phyloP scores from a whole-genome alignment of 108 stramenopile genomes.

The Nitzschia sp. region DNA sequence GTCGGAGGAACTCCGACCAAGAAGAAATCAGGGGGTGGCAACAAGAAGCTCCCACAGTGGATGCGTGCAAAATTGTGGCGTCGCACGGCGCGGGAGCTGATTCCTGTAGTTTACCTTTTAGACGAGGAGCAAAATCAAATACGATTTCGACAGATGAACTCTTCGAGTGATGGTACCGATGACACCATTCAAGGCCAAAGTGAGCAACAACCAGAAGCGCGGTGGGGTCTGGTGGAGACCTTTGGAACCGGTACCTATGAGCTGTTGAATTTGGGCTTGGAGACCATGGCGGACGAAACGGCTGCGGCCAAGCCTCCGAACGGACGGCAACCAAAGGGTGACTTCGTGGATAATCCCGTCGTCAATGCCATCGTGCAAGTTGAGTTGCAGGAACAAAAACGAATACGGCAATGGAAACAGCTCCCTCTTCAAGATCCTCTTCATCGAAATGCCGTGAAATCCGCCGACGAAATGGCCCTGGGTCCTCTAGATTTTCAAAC shows the following conservation, averaged over 20 bases:
- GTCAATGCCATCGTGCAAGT: slow-evolving; percentile 43
- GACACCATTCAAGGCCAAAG: not conserved
- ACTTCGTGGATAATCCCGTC: not conserved
- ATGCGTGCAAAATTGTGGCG: slow-evolving; percentile 59
- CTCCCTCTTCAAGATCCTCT: slow-evolving; percentile 41
- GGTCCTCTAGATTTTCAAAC: slow-evolving; percentile 24
- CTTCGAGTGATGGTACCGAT: not conserved
- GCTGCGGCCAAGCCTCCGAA: not conserved
- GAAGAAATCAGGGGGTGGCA: not conserved
- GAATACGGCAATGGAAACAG: slow-evolving; percentile 50
- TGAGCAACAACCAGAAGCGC: too few relatives aligned
- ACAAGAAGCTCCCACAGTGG: slow-evolving; percentile 31
- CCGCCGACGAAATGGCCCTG: slow-evolving; percentile 32
- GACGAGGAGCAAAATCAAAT: slow-evolving; percentile 41
- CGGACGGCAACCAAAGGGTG: not conserved
- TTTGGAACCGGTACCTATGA: slow-evolving; percentile 9
- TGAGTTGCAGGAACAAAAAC: slow-evolving; percentile 60
- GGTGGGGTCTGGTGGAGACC: slow-evolving; percentile 4
- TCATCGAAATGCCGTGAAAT: slow-evolving; percentile 46
- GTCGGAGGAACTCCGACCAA: not conserved
- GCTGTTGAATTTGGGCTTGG: slow-evolving; percentile 16
- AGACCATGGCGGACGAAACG: too few relatives aligned
- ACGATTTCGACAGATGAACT: slow-evolving; percentile 38
- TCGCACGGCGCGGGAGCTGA: slow-evolving; percentile 66
- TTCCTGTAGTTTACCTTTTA: slow-evolving; percentile 30